Evolutionary conservation across 805 yeast species (phyloP), one percentile per base, ranked within the genome.

Genomic region (Suhomyces kilbournensis): DNA sequence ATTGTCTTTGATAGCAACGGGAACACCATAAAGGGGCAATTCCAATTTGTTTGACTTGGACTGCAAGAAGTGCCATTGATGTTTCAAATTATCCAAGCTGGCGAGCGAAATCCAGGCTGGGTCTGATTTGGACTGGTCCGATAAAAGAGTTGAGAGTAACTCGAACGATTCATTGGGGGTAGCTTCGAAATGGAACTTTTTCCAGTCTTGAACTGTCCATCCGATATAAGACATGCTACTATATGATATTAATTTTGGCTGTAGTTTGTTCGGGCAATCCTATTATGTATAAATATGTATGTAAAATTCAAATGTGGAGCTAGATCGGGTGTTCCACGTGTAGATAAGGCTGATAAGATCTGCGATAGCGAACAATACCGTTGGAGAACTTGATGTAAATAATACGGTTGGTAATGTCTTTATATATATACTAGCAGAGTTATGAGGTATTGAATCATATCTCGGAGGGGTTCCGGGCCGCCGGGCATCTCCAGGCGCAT

Each of bases 81-180:
- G 87, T 39, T 65, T 60, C 48, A 93, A 69, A 58, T 81, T 80
- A n/a, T 82, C 86, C 26, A 71, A 70, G 3, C 88, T 64, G 2
- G 88, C 86, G 20, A 90, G 66, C 4, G 96, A 83, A 62, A 93
- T 92, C 98, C 98, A 94, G 3, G 97, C 97, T 9, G 96, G 90
- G 62, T 90, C 96, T 1, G 78, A 72, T 7, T 62, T 53, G 38
- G 69, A 54, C 59, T 84, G 86, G 23, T 79, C 68, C n/a, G 62
- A 59, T 22, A 85, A 65, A 42, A 87, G 69, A 9, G 69, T 56
- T 14, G 65, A 56, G 43, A 91, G 73, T 20, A 76, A 62, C 9
- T 72, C 70, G 46, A 78, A 78, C 10, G 96, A 89, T 47, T 79
- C 80, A 14, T 77, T 79, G 10, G 88, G 85, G 3, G 88, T 77